Conservation (phyloP, 2,329 filamentous ascomycete genomes). For the Colletotrichum sp. region DNA sequence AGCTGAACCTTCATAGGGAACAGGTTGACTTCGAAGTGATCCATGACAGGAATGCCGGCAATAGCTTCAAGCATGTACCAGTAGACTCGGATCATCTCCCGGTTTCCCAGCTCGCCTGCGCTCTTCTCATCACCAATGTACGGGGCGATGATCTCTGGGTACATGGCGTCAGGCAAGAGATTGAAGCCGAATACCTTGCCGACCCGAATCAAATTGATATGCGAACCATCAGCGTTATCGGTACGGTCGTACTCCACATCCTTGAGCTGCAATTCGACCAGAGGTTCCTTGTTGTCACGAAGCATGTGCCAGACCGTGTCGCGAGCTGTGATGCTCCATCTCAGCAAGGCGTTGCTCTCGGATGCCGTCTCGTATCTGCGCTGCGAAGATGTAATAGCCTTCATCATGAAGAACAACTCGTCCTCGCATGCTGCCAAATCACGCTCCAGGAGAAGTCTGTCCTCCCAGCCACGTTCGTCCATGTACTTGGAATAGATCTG, state of each 20-base stretch:
- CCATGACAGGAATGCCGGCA: conserved; percentile 95
- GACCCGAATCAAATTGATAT: conserved; percentile 90
- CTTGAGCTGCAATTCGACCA: conserved; percentile 92
- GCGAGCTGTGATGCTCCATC: conserved; percentile 91
- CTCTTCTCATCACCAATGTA: conserved; percentile 74
- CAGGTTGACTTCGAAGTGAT: conserved; percentile 93
- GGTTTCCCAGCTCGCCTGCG: conserved; percentile 59
- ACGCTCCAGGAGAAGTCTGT: conserved; percentile 85
- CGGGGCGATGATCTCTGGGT: conserved; percentile 94
- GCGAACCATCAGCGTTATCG: conserved; percentile 96
- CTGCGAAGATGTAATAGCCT: conserved; percentile 96
- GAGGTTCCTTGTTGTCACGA: conserved; percentile 81
- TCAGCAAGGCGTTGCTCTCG: conserved; percentile 79
- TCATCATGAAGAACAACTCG: conserved; percentile 99
- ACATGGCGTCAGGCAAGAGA: conserved; percentile 86
- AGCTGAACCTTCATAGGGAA: conserved; percentile 94
- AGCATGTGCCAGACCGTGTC: conserved; percentile 99
- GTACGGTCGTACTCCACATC: conserved; percentile 93
- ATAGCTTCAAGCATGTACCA: conserved; percentile 99
- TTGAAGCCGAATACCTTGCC: conserved; percentile 90
- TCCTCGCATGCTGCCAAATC: conserved; percentile 92
- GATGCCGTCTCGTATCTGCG: conserved; percentile 78
- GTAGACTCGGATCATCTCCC: conserved; percentile 90
- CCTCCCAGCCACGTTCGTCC: conserved; percentile 90
- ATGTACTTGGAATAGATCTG: conserved; percentile 88